Percentiles rank a stretch among this genome's conserved stretches.
Evolutionary conservation across 345 rosid species (phyloP).

Genomic region (Cardiospermum halicacabum): DNA sequence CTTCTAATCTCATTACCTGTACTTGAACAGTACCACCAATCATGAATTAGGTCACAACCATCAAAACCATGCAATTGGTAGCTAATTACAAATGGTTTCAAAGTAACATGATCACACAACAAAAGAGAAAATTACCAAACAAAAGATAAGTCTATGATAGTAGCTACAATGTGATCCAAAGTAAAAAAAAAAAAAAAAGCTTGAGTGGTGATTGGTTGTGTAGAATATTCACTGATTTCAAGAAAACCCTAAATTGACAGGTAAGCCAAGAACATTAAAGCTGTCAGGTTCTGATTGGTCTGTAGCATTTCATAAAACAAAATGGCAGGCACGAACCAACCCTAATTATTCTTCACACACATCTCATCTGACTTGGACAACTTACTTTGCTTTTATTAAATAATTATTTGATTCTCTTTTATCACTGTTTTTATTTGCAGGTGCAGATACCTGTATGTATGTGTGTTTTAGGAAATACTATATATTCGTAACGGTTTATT

Average conservation of each 20-base stretch:
- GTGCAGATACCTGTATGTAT: slow-evolving; percentile 17
- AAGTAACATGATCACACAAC: slow-evolving; percentile 29
- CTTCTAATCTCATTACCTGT: slow-evolving; percentile 14
- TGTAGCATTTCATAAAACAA: slow-evolving; percentile 13
- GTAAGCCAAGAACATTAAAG: slow-evolving; percentile 23
- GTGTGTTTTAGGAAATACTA: slow-evolving; percentile 17
- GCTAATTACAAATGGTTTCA: neutral
- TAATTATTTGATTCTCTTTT: slow-evolving; percentile 25
- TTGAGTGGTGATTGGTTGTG: no score
- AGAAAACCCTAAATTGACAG: slow-evolving; percentile 22
- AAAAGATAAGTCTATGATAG: neutral
- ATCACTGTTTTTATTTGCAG: slow-evolving; percentile 22
- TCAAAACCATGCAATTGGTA: neutral
- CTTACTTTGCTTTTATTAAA: slow-evolving; percentile 21
- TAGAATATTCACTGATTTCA: slow-evolving; percentile 23
- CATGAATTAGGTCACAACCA: slow-evolving; percentile 17
- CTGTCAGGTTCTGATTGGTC: slow-evolving; percentile 38
- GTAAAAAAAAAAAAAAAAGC: no score
- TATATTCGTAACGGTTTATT: slow-evolving; percentile 27
- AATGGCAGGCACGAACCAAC: slow-evolving; percentile 56
- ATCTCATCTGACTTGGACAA: slow-evolving; percentile 46
- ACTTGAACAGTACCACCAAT: slow-evolving; percentile 10
- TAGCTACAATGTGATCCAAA: no score
- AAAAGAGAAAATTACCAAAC: neutral
- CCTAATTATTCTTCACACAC: no score